Base-by-base conservation (phyloP, 208 protist species). In the Acanthamoeba healyi region DNA sequence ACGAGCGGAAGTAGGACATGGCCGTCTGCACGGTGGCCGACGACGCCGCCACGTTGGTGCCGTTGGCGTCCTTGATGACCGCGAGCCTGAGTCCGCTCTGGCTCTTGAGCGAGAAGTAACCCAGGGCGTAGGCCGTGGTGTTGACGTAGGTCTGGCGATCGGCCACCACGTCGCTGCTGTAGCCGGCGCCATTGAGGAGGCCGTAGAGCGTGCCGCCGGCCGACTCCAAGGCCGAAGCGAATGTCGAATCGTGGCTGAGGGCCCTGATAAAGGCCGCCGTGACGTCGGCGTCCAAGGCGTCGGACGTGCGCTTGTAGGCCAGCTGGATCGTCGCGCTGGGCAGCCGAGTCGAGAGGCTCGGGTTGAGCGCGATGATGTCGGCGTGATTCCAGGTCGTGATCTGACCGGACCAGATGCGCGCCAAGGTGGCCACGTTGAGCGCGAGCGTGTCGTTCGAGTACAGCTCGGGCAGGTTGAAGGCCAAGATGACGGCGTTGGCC, bases 401-500 rank as follows among this genome's bases (percentile, higher is more conserved):
- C 24, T 49, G 22, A 15, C 74, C 34, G n/a, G 74, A 29, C 5
- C 2, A 84, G 7, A 84, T 84, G n/a, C 9, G 38, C 12, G 9
- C 74, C 74, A 84, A 36, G 12, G 74, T 84, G 22, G 22, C 10
- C 10, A 44, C 1, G 44, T 84, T 5, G 26, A 84, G 44, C 42
- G 49, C 74, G 29, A 70, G 61, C 7, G 61, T 70, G n/a, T 70
- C 61, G 61, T 9, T 70, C n/a, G 61, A 24, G 61, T 70, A 22
- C n/a, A 70, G 61, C 61, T 70, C 61, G n/a, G 61, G 61, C 61
- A 70, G 61, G 61, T 70, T 70, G 61, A 36, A 70, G 61, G n/a
- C 61, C 12, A 70, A 36, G 61, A 70, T 36, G 61, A 70, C 24
- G 29, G 61, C 61, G 61, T 70, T 70, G 61, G 61, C 61, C 61